These are phyloP conservation scores for Coemansia sp. DNA, from an alignment of 192 early-diverging fungal species.

Conservation along the genomic window DNA sequence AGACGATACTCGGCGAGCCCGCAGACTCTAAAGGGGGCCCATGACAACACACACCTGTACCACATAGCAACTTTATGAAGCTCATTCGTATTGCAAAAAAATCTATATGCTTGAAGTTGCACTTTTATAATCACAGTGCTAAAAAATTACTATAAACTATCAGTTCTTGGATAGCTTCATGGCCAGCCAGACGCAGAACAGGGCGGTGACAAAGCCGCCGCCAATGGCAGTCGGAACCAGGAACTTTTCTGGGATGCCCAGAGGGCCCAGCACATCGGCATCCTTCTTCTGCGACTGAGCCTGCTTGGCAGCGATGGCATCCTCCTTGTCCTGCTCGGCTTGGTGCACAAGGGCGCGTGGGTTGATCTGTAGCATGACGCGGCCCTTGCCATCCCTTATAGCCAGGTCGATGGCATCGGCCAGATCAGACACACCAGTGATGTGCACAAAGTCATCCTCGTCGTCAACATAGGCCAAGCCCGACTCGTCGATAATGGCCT, in stretches of 20 bases:
- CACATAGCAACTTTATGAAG: too few species aligned
- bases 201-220: slow-evolving; percentile 53
- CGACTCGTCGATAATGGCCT: slow-evolving; percentile 48
- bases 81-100: too few species aligned
- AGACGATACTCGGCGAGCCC: slow-evolving; percentile 40
- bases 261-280: slow-evolving; percentile 18
- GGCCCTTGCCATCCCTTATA: slow-evolving; percentile 68
- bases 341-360: slow-evolving; percentile 28
- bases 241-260: slow-evolving; percentile 49
- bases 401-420: slow-evolving; percentile 82
- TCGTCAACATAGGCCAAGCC: slow-evolving; percentile 86
- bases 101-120: neutral
- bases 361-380: slow-evolving; percentile 68
- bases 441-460: slow-evolving; percentile 81
- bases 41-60: neutral
- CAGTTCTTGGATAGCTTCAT: slow-evolving; percentile 54
- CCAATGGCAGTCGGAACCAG: slow-evolving; percentile 52
- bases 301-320: neutral
- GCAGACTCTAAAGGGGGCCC: slow-evolving; percentile 31
- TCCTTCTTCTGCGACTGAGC: neutral
- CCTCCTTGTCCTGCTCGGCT: slow-evolving; percentile 20
- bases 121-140: neutral
- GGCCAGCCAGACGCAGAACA: slow-evolving; percentile 52
- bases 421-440: slow-evolving; percentile 76
- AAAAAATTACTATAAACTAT: neutral